Conservation (phyloP, 2,329 filamentous ascomycete species). For the Epichloe amarillans region DNA sequence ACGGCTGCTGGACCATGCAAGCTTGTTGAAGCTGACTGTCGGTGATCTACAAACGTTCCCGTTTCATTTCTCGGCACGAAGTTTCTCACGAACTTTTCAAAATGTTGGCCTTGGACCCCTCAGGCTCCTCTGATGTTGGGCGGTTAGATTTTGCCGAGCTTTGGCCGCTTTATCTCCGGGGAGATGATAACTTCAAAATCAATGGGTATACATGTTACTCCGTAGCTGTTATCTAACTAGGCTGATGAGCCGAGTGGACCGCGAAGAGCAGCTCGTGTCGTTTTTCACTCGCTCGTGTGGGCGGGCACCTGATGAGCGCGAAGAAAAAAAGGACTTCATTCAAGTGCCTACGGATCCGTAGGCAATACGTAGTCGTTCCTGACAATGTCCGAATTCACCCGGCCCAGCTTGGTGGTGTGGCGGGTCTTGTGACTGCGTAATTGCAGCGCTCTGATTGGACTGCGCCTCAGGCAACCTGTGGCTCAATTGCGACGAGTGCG, state of each 20-base stretch:
- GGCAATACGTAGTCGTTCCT: no score
- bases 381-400: slow-evolving; percentile 21
- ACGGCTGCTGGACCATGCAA: background rate
- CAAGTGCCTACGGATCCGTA: background rate
- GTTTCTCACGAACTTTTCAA: background rate
- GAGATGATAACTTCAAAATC: no score
- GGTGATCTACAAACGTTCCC: background rate
- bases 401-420: slow-evolving; percentile 12
- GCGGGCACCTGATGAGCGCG: no score
- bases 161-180: slow-evolving; percentile 4
- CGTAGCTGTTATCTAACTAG: no score
- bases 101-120: slow-evolving; percentile 5
- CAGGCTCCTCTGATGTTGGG: background rate
- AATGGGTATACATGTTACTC: no score
- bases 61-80: background rate
- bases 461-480: slow-evolving; percentile 18
- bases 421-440: slow-evolving; percentile 17
- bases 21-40: background rate
- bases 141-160: slow-evolving; percentile 8
- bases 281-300: no score
- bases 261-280: background rate
- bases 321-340: no score
- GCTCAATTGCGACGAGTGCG: slow-evolving; percentile 11
- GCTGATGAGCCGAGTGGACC: background rate
- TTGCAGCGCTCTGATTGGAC: slow-evolving; percentile 25